Conservation (phyloP, 2,329 filamentous ascomycete species). For the Aotearoamyces nothofagi region DNA sequence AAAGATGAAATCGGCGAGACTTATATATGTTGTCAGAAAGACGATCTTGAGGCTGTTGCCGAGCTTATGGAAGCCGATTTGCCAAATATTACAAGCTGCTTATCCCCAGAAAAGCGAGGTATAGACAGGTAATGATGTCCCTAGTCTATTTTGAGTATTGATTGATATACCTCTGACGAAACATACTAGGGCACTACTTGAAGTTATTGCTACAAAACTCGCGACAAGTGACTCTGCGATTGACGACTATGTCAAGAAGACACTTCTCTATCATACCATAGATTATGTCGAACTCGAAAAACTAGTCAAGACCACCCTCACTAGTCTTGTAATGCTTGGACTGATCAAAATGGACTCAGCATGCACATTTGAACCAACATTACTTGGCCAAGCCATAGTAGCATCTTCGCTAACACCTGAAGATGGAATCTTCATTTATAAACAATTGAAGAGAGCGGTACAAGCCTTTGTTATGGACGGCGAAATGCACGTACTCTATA, state of each 20-base stretch:
- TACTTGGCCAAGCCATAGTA: conserved; percentile 55
- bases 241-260: conserved; percentile 52
- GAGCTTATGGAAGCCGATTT: conserved; percentile 59
- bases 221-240: conserved; percentile 50
- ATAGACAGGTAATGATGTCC: conserved; percentile 39
- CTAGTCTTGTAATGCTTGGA: conserved; percentile 36
- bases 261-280: conserved; percentile 45
- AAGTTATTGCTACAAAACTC: conserved; percentile 52
- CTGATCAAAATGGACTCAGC: conserved; percentile 36
- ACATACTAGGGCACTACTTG: conserved; percentile 44
- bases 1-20: conserved; percentile 68
- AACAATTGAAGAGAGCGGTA: conserved; percentile 51
- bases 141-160: neutral
- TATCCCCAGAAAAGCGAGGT: conserved; percentile 50
- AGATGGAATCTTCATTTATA: conserved; percentile 58
- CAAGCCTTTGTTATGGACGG: conserved; percentile 66
- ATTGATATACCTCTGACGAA: neutral
- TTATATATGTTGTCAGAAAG: conserved; percentile 56
- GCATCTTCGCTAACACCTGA: conserved; percentile 59
- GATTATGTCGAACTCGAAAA: conserved; percentile 31
- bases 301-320: conserved; percentile 42
- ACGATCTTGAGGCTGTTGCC: conserved; percentile 53
- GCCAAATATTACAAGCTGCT: conserved; percentile 52
- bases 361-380: conserved; percentile 42
- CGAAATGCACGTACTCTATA: conserved; percentile 67